These are phyloP conservation scores for Populus alba DNA, from an alignment of 345 rosid species.

Conservation along the genomic window DNA sequence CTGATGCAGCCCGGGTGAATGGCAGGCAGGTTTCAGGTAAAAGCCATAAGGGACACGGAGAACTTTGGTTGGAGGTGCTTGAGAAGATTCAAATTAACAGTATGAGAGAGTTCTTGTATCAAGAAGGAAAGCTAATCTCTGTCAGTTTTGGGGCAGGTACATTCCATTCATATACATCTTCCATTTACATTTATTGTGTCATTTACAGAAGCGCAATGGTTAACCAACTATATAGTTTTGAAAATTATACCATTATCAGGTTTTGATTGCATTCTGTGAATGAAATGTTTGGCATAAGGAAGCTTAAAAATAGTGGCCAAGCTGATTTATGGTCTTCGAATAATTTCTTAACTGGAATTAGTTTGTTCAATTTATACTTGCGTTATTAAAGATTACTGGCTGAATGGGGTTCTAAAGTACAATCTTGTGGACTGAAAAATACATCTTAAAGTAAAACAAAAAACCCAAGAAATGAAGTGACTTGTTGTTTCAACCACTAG, in stretches of 20 bases:
- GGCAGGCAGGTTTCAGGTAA: conserved; percentile 35
- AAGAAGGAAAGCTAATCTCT: conserved; percentile 78
- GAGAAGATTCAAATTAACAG: conserved; percentile 49
- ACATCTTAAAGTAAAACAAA: background rate
- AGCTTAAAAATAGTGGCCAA: background rate
- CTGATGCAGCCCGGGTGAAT: conserved; percentile 17
- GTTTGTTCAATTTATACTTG: background rate
- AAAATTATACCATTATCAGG: no score
- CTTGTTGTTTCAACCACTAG: background rate
- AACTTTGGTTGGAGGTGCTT: conserved; percentile 83
- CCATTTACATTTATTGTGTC: conserved; percentile 1
- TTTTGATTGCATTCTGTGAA: background rate
- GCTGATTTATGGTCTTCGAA: background rate
- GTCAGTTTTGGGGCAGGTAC: conserved; percentile 90
- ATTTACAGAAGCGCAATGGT: background rate
- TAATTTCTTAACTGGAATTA: background rate
- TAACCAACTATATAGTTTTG: background rate
- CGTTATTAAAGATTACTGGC: background rate
- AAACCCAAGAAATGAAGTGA: background rate
- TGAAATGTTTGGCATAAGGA: background rate
- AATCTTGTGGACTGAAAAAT: background rate
- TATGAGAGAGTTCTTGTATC: conserved; percentile 63
- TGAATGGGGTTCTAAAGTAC: background rate
- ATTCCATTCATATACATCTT: conserved; percentile 1
- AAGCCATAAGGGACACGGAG: conserved; percentile 51